Evolutionary conservation across 2,329 filamentous ascomycete genomes (phyloP).

Genomic region (Aspergillus pseudonomiae): DNA sequence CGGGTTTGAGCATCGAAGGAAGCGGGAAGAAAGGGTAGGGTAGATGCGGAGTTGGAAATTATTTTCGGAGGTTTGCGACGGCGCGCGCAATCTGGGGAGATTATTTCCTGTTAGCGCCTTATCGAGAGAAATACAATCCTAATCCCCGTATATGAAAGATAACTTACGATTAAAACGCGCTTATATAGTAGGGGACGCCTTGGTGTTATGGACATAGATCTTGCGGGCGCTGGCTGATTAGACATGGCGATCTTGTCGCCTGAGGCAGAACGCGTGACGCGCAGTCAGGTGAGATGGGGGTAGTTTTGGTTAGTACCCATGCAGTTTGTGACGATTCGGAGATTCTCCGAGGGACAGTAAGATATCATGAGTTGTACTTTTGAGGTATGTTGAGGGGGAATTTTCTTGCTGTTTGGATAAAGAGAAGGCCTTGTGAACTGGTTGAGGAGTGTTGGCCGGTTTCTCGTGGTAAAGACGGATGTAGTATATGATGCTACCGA

Average conservation of each 20-base stretch:
- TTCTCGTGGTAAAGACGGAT: background rate
- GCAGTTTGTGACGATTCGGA: background rate
- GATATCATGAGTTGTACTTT: background rate
- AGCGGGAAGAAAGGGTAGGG: background rate
- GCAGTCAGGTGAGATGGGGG: conserved; percentile 31
- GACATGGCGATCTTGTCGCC: conserved; percentile 23
- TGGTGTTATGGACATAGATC: conserved; percentile 24
- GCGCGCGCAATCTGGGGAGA: background rate
- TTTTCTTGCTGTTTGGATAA: background rate
- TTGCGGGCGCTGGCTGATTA: conserved; percentile 2
- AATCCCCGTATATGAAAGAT: background rate
- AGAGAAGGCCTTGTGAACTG: background rate
- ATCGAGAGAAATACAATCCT: background rate
- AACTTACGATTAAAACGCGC: background rate
- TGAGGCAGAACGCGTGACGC: conserved; percentile 36
- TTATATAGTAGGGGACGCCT: conserved; percentile 7
- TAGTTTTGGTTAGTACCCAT: background rate
- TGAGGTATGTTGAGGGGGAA: background rate
- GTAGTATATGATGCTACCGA: background rate
- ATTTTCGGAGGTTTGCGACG: conserved; percentile 1
- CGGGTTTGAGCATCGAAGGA: background rate
- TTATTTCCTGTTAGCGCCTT: background rate
- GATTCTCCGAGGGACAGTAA: background rate
- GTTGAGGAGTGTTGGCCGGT: background rate
- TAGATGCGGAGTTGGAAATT: conserved; percentile 13